phyloP scores from a whole-genome alignment of 805 yeast genomes.

The Huiozyma sinensis region DNA sequence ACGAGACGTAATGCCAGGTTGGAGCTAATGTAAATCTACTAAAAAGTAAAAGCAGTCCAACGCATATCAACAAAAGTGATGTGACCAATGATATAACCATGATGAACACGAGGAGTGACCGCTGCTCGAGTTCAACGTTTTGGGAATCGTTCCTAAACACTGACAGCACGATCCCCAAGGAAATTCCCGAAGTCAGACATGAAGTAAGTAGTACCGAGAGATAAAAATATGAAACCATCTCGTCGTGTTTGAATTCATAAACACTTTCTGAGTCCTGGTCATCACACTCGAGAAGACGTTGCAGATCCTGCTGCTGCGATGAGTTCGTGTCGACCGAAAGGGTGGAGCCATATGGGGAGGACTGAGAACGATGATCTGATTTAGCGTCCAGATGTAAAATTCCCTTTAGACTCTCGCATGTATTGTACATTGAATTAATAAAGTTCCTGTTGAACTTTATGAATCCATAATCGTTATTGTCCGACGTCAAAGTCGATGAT shows the following conservation, averaged over 20 bases:
- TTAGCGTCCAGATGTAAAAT: constrained; percentile 1
- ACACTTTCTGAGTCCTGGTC: constrained; percentile 16
- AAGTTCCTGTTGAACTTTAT: constrained; percentile 17
- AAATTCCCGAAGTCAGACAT: constrained; percentile 19
- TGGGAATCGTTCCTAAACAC: constrained; percentile 16
- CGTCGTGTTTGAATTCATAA: constrained; percentile 25
- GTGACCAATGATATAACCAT: constrained; percentile 16
- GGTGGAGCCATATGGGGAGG: constrained; percentile 1
- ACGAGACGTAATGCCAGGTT: constrained; percentile 24
- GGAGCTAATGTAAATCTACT: constrained; percentile 25
- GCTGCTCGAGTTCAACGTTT: constrained; percentile 13
- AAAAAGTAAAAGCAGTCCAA: constrained; percentile 19
- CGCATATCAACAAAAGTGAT: constrained; percentile 17
- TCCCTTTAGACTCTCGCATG: constrained; percentile 10
- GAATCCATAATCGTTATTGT: constrained; percentile 14
- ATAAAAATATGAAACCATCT: constrained; percentile 23
- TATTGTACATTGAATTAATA: constrained; percentile 14
- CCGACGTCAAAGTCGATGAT: constrained; percentile 1
- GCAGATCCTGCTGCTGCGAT: constrained; percentile 9
- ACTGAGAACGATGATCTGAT: constrained; percentile 3
- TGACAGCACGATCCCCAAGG: constrained; percentile 19
- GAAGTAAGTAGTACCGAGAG: constrained; percentile 17
- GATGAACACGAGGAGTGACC: constrained; percentile 9
- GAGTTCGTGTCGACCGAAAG: not conserved
- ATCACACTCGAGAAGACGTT: constrained; percentile 10